phyloP scores from a whole-genome alignment of 2,329 filamentous ascomycete genomes.

The Ustulina deusta region DNA sequence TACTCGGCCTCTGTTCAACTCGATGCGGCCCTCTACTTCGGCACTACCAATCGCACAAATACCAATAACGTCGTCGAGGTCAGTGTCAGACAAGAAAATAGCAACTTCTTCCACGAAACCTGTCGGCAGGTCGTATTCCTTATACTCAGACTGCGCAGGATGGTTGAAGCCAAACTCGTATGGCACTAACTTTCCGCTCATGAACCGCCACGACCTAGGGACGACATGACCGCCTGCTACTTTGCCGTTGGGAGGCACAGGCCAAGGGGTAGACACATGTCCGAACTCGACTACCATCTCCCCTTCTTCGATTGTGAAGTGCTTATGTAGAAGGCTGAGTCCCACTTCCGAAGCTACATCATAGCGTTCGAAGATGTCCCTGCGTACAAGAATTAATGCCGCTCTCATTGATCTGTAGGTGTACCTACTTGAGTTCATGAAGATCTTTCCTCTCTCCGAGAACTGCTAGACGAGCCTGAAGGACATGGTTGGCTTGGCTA shows the following conservation, averaged over 20 bases:
- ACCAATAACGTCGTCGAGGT: constrained; percentile 29
- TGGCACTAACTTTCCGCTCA: constrained; percentile 22
- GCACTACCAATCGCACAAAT: constrained; percentile 31
- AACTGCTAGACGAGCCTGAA: constrained; percentile 26
- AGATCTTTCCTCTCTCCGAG: constrained; percentile 29
- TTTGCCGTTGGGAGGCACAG: constrained; percentile 26
- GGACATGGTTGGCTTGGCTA: constrained; percentile 25
- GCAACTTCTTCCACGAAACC: constrained; percentile 28
- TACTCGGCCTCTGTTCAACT: constrained; percentile 33
- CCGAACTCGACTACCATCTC: constrained; percentile 33
- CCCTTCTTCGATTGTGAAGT: constrained; percentile 30
- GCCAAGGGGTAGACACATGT: constrained; percentile 34
- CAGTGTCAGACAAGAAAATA: constrained; percentile 20
- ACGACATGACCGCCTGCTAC: constrained; percentile 32
- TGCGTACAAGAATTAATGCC: constrained; percentile 1
- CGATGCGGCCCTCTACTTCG: constrained; percentile 30
- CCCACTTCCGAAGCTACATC: constrained; percentile 26
- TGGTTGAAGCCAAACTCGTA: constrained; percentile 33
- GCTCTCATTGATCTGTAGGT: background rate
- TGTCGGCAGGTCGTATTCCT: constrained; percentile 19
- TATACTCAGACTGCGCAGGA: constrained; percentile 28
- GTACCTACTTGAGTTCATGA: constrained; percentile 29
- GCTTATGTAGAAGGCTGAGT: constrained; percentile 31
- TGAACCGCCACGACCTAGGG: constrained; percentile 32
- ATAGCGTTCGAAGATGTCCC: constrained; percentile 34